These are phyloP conservation scores for Phytophthora vignae DNA, from an alignment of 352 stramenopile genomes.

Conservation along the genomic window DNA sequence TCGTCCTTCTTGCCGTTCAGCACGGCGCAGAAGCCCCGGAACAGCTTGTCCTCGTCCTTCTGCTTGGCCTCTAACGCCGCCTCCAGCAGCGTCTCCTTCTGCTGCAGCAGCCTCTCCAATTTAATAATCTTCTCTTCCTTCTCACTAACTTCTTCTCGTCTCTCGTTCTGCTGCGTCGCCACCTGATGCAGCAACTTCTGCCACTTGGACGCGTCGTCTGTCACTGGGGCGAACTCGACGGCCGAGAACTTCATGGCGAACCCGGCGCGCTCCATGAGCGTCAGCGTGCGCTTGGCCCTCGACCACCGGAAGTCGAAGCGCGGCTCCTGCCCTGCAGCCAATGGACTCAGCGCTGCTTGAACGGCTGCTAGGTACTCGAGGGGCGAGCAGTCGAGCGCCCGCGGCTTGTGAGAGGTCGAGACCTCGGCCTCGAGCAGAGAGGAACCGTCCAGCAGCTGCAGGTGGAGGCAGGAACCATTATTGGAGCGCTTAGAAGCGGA, in stretches of 20 bases:
- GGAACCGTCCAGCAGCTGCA: background rate
- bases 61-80: constrained; percentile 54
- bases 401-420: background rate
- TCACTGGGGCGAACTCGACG: background rate
- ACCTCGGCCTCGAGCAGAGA: background rate
- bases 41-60: constrained; percentile 47
- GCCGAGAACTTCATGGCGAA: constrained; percentile 31
- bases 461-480: background rate
- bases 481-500: background rate
- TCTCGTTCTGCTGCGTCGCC: constrained; percentile 16
- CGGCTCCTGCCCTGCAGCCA: background rate
- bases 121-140: constrained; percentile 34
- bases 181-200: constrained; percentile 44
- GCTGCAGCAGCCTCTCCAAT: constrained; percentile 44
- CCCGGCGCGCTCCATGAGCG: constrained; percentile 55
- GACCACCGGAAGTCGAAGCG: constrained; percentile 61
- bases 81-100: constrained; percentile 61
- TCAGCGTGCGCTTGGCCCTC: constrained; percentile 40
- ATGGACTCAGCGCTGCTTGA: background rate
- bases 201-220: constrained; percentile 16
- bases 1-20: constrained; percentile 76
- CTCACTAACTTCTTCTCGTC: constrained; percentile 12
- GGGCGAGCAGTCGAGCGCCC: background rate
- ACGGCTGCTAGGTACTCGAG: background rate
- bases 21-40: constrained; percentile 57